Conservation (phyloP, 805 yeast genomes). For the Candida quercuum region DNA sequence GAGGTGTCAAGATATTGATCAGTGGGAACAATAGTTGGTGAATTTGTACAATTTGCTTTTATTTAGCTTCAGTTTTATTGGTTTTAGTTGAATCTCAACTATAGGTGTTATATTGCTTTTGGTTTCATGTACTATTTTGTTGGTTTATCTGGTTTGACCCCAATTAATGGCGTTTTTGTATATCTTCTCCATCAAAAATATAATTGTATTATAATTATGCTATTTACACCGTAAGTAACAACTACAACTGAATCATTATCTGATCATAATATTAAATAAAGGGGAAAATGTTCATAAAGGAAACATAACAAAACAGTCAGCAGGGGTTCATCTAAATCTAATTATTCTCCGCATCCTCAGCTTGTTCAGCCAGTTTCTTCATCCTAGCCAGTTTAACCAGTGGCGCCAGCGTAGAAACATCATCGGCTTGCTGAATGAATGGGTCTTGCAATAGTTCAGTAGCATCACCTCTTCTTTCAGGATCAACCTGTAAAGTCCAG, state of each 20-base stretch:
- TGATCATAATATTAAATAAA: neutral
- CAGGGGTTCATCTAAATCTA: neutral
- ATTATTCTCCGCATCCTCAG: slow-evolving; percentile 23
- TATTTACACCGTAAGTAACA: no score
- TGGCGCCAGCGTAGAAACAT: slow-evolving; percentile 59
- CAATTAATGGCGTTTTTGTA: no score
- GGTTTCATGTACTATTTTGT: no score
- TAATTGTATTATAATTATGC: no score
- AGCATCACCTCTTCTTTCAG: slow-evolving; percentile 77
- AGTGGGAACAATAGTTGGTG: slow-evolving; percentile 11
- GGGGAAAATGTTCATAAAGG: neutral
- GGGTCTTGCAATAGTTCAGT: slow-evolving; percentile 61
- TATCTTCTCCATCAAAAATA: no score
- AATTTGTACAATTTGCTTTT: neutral
- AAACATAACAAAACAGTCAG: no score
- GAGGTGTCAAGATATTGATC: slow-evolving; percentile 23
- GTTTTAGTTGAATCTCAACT: neutral
- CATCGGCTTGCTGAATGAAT: slow-evolving; percentile 60
- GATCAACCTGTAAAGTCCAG: slow-evolving; percentile 77
- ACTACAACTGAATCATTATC: no score
- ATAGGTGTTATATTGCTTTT: no score
- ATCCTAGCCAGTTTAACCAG: slow-evolving; percentile 67
- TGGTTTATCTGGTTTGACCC: no score
- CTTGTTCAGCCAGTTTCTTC: slow-evolving; percentile 46
- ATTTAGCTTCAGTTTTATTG: neutral